These are phyloP conservation scores for Tolypocladium cylindrosporum DNA, from an alignment of 2,329 filamentous ascomycete genomes.

Conservation along the genomic window DNA sequence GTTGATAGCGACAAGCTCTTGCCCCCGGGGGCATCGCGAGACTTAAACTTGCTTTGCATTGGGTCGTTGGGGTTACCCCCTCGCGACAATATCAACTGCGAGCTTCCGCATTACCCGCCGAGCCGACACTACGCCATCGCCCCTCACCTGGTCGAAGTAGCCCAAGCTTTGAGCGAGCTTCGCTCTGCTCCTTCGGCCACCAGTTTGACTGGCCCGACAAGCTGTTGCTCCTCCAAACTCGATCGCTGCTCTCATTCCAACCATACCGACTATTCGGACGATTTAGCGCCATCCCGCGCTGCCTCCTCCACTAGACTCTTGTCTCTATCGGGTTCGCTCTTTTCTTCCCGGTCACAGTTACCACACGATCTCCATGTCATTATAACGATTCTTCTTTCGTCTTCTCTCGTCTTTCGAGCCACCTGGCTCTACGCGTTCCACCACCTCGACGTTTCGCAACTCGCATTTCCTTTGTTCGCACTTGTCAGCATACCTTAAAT, in stretches of 20 bases:
- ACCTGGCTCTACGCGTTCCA: slow-evolving; percentile 16
- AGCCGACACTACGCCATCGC: slow-evolving; percentile 10
- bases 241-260: background rate
- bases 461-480: slow-evolving; percentile 25
- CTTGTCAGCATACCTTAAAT: slow-evolving; percentile 25
- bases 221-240: slow-evolving; percentile 9
- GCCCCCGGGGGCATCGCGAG: background rate
- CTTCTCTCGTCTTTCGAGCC: slow-evolving; percentile 19
- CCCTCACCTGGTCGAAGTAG: slow-evolving; percentile 12
- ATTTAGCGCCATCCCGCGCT: slow-evolving; percentile 18
- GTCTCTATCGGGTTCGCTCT: slow-evolving; percentile 15
- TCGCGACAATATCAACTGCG: slow-evolving; percentile 6
- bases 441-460: slow-evolving; percentile 21
- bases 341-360: slow-evolving; percentile 9
- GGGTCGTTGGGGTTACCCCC: slow-evolving; percentile 15
- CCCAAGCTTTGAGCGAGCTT: slow-evolving; percentile 17
- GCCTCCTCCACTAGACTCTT: slow-evolving; percentile 9
- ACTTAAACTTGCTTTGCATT: slow-evolving; percentile 4
- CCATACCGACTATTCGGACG: background rate
- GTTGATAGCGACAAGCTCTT: background rate
- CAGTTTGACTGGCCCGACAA: slow-evolving; percentile 17
- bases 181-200: slow-evolving; percentile 15
- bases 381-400: slow-evolving; percentile 30
- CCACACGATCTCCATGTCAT: slow-evolving; percentile 29
- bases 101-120: slow-evolving; percentile 7